phyloP scores from a whole-genome alignment of 371 early-diverging fungal species.

The Mucor lusitanicus region DNA sequence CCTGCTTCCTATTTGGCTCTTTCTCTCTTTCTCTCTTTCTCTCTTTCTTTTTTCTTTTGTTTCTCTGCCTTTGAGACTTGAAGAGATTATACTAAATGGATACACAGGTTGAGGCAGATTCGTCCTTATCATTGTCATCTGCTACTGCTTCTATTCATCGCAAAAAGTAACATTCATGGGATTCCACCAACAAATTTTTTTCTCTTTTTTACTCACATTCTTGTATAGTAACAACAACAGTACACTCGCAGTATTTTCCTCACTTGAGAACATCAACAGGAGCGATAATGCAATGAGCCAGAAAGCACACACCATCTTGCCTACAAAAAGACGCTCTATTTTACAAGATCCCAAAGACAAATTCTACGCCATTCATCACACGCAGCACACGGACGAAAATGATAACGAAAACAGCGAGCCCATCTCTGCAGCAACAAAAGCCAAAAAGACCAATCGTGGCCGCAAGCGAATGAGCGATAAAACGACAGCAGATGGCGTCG shows the following conservation, averaged over 20 bases:
- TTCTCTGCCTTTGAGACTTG: not conserved
- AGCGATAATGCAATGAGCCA: not conserved
- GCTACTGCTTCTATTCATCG: not conserved
- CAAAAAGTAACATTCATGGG: slow-evolving; percentile 1
- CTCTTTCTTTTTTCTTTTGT: not conserved
- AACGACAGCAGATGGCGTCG: not conserved
- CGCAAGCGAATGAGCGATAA: slow-evolving; percentile 3
- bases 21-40: not conserved
- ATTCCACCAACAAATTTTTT: not conserved
- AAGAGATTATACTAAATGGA: not conserved
- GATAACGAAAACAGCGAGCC: slow-evolving; percentile 5
- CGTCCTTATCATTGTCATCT: not conserved
- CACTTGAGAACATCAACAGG: not conserved
- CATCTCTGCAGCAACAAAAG: not conserved
- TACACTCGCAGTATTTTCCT: slow-evolving; percentile 5
- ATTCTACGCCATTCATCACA: slow-evolving; percentile 22
- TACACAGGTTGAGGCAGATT: not conserved
- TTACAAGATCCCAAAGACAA: slow-evolving; percentile 5
- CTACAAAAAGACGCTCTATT: slow-evolving; percentile 5
- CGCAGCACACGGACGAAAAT: not conserved
- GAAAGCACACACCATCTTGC: not conserved
- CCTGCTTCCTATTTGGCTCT: not conserved
- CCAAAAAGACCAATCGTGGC: not conserved
- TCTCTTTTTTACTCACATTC: not conserved
- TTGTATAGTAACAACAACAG: not conserved